phyloP scores from a whole-genome alignment of 1,139 yeast genomes.

The Sugiyamaella novakii region DNA sequence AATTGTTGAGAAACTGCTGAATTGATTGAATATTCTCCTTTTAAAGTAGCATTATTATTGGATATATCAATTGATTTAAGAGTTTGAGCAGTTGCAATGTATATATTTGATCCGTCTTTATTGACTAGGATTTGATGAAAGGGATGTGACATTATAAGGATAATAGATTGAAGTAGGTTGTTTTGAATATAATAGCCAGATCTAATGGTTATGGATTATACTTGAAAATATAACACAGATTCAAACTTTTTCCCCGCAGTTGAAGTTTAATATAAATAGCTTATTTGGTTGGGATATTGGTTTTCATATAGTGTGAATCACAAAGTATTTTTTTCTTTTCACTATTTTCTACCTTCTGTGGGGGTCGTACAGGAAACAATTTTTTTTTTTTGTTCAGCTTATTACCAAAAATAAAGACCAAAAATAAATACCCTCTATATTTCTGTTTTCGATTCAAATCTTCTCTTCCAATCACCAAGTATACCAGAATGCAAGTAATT shows the following conservation, averaged over 20 bases:
- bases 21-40: conserved; percentile 14
- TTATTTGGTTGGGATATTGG: no score
- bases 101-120: conserved; percentile 26
- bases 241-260: background rate
- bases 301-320: background rate
- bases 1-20: conserved; percentile 17
- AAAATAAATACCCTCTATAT: no score
- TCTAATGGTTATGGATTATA: no score
- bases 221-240: background rate
- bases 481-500: no score
- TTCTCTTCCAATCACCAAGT: no score
- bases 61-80: conserved; percentile 21
- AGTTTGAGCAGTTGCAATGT: conserved; percentile 26
- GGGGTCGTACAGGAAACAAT: no score
- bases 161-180: conserved; percentile 2
- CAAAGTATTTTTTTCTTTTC: background rate
- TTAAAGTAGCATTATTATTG: conserved; percentile 9
- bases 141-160: conserved; percentile 28
- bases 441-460: no score
- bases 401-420: no score
- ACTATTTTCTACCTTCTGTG: no score
- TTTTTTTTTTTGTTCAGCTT: no score
- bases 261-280: no score
- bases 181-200: background rate
- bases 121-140: conserved; percentile 28